Base-by-base conservation (phyloP, 176 grass and related monocot species). In the Carex pumila region DNA sequence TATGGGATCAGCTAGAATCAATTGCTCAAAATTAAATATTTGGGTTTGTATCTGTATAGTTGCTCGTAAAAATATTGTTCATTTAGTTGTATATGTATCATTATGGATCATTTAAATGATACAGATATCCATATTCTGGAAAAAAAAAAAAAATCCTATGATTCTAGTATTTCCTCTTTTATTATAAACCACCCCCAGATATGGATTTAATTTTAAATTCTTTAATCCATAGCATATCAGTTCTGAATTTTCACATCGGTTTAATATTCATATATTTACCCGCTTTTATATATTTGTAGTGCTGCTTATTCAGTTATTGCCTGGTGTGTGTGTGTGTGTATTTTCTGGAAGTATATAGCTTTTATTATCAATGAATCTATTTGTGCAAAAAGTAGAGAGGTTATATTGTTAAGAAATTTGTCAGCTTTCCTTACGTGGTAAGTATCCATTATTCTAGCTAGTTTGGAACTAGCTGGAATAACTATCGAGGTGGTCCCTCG, bases 391-490 rank as follows among this genome's bases (percentile, higher is more conserved):
- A 12, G 2, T 22, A 21, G 7, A 22, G 3, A 45, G 41, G 7
- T 72, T 18, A 72, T 12, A 22, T 50, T 50, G 7, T 49, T 45
- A 67, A 22, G 3, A 72, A 72, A 72, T 72, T 17, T 0, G 18
- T n/a, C 7, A 72, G 39, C 69, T 72, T 72, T 72, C 37, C 39
- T 45, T 72, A 72, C 69, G 21, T 72, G 69, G 69, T 72, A 73
- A 73, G n/a, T 50, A 9, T 50, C 70, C n/a, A 25, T 50, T 72
- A 45, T 45, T 45, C 43, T 45, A 45, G 43, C 34, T 22, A 47
- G 17, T 49, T 72, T 0, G 7, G 49, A 72, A 49, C 6, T 25
- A 25, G 21, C 69, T 37, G 49, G 6, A 9, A 22, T 13, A 72
- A 72, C 39, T 25, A 7, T 50, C 18, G 9, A 72, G 18, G 41